phyloP scores from a whole-genome alignment of 164 flowering plant species.

The Pachysandra terminalis region DNA sequence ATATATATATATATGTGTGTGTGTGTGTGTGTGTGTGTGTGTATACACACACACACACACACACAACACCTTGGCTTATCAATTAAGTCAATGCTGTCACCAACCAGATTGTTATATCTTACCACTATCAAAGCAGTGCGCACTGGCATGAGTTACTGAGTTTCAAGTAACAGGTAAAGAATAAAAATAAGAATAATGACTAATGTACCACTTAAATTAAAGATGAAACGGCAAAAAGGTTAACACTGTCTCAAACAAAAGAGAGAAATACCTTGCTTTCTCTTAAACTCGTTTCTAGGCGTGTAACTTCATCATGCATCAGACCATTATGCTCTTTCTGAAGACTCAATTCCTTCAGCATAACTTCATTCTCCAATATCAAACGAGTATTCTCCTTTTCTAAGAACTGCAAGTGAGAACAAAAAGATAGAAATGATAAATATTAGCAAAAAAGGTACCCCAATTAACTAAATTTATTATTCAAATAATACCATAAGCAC shows the following conservation, averaged over 20 bases:
- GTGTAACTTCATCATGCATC: conserved; percentile 42
- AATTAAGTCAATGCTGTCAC: too few relatives aligned
- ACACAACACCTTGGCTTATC: too few relatives aligned
- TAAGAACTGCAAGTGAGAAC: conserved; percentile 41
- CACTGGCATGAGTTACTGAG: neutral
- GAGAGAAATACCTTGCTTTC: conserved; percentile 35
- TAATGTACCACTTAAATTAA: too few relatives aligned
- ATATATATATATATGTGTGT: too few relatives aligned
- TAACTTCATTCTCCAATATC: conserved; percentile 35
- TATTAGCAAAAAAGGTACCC: neutral
- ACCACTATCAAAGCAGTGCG: neutral
- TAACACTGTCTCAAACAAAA: neutral
- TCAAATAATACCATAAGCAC: neutral
- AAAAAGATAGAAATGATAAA: neutral
- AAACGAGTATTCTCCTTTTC: conserved; percentile 50
- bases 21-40: too few relatives aligned
- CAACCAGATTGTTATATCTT: too few relatives aligned
- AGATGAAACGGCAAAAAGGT: neutral
- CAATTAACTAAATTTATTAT: neutral
- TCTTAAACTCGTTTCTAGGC: conserved; percentile 44
- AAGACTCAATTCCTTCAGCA: conserved; percentile 38
- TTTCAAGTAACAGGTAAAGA: neutral
- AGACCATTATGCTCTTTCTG: conserved; percentile 46
- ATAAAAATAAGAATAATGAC: too few relatives aligned
- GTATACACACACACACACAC: too few relatives aligned